These are phyloP conservation scores for Dendryphion nanum DNA, from an alignment of 2,329 filamentous ascomycete species.

Conservation along the genomic window DNA sequence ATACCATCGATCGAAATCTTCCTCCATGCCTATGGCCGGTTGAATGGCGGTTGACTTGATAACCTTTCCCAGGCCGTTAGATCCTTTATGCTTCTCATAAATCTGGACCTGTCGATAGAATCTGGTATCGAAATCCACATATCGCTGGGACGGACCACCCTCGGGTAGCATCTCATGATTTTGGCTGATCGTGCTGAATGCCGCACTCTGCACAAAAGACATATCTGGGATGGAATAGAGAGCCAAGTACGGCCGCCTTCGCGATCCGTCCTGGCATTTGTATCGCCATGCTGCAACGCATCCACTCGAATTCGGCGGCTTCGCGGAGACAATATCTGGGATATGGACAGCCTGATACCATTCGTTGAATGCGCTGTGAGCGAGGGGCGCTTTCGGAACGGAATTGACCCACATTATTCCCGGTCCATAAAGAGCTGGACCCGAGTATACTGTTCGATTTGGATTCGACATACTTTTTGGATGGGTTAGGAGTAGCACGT, in stretches of 20 bases:
- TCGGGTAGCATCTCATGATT: slow-evolving; percentile 6
- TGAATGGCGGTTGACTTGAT: slow-evolving; percentile 9
- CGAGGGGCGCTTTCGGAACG: slow-evolving; percentile 3
- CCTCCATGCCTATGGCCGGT: slow-evolving; percentile 5
- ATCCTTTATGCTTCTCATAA: slow-evolving; percentile 2
- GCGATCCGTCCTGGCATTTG: slow-evolving; percentile 5
- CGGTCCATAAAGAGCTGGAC: slow-evolving; percentile 5
- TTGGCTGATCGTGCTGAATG: slow-evolving; percentile 3
- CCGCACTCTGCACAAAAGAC: slow-evolving; percentile 6
- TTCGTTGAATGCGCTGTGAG: slow-evolving; percentile 5
- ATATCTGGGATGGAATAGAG: slow-evolving; percentile 8
- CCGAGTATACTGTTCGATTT: slow-evolving; percentile 7
- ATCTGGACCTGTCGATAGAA: slow-evolving; percentile 8
- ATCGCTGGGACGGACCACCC: slow-evolving; percentile 6
- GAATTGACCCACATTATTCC: slow-evolving; percentile 11
- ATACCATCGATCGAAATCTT: slow-evolving; percentile 9
- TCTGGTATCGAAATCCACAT: slow-evolving; percentile 9
- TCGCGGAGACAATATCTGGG: slow-evolving; percentile 7
- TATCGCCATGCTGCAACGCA: slow-evolving; percentile 10
- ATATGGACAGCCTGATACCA: slow-evolving; percentile 12
- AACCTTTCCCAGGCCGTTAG: slow-evolving; percentile 4
- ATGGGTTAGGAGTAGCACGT: no score
- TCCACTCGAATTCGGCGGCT: neutral
- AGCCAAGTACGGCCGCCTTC: slow-evolving; percentile 7
- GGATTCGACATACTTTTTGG: slow-evolving; percentile 8